These are phyloP conservation scores for Globisporangium yorkense DNA, from an alignment of 352 stramenopile species.

Conservation along the genomic window DNA sequence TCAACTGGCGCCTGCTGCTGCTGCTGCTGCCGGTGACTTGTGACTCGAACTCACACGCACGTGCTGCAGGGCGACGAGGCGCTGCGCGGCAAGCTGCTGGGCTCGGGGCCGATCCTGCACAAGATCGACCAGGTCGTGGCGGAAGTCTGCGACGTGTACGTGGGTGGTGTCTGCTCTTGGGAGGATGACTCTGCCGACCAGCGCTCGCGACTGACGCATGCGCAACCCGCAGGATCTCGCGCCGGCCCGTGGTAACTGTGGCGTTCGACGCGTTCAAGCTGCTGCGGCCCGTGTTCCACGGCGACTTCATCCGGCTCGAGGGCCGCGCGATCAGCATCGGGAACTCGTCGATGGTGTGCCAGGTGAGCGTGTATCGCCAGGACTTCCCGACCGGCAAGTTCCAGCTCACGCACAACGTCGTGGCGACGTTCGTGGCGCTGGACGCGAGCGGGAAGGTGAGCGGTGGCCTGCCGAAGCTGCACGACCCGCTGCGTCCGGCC, in stretches of 20 bases:
- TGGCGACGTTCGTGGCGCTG: slow-evolving; percentile 36
- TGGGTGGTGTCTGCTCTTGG: background rate
- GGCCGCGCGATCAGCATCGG: slow-evolving; percentile 28
- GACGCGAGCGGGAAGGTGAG: slow-evolving; percentile 15
- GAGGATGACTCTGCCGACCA: no score
- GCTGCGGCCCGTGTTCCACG: slow-evolving; percentile 30
- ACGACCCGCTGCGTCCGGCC: slow-evolving; percentile 15
- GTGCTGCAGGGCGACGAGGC: slow-evolving; percentile 31
- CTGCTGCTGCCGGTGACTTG: background rate
- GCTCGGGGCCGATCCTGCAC: slow-evolving; percentile 43
- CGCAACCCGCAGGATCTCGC: slow-evolving; percentile 17
- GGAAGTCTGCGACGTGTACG: slow-evolving; percentile 20
- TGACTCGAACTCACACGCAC: no score
- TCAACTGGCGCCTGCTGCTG: no score
- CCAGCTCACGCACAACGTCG: slow-evolving; percentile 37
- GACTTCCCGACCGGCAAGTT: slow-evolving; percentile 28
- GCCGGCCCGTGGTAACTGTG: slow-evolving; percentile 27
- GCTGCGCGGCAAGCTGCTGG: slow-evolving; percentile 40
- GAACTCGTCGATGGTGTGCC: slow-evolving; percentile 33
- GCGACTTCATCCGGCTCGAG: slow-evolving; percentile 37
- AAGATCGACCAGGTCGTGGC: slow-evolving; percentile 40
- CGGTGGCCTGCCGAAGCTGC: slow-evolving; percentile 17
- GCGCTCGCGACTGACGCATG: background rate
- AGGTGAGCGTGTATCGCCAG: slow-evolving; percentile 38
- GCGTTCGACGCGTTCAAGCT: slow-evolving; percentile 41